These are phyloP conservation scores for Crithidia sp. DNA, from an alignment of 208 protist species.

Conservation along the genomic window DNA sequence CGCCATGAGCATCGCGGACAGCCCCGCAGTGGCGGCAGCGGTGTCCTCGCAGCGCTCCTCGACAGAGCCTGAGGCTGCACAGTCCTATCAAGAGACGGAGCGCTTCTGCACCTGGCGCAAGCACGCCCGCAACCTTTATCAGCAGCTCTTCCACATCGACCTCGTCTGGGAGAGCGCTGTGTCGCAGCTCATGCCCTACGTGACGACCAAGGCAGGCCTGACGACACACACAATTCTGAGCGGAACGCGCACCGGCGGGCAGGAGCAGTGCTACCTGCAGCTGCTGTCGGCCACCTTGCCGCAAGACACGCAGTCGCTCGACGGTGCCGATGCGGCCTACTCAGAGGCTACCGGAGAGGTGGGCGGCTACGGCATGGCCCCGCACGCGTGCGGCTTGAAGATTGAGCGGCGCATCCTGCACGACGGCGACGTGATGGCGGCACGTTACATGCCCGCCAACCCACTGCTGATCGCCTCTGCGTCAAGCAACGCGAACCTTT, in stretches of 20 bases:
- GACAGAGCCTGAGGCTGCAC: conserved; percentile 4
- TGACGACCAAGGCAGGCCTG: conserved; percentile 57
- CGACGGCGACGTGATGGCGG: conserved; percentile 84
- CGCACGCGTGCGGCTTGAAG: conserved; percentile 57
- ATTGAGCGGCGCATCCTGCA: conserved; percentile 87
- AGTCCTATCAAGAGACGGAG: conserved; percentile 71
- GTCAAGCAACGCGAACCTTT: conserved; percentile 81
- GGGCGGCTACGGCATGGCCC: conserved; percentile 89
- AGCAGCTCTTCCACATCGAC: conserved; percentile 87
- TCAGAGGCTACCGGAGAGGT: conserved; percentile 90
- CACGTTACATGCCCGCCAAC: conserved; percentile 88
- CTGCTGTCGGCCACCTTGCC: conserved; percentile 76
- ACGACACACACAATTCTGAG: conserved; percentile 79
- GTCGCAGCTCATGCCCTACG: conserved; percentile 85
- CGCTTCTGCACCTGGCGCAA: conserved; percentile 91
- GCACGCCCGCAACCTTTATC: conserved; percentile 86
- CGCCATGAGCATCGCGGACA: conserved; percentile 16
- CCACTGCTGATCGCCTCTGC: conserved; percentile 80
- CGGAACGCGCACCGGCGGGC: conserved; percentile 77
- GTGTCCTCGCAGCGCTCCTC: conserved; percentile 25
- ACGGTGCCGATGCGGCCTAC: conserved; percentile 54
- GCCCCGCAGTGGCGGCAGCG: not conserved
- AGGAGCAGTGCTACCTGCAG: conserved; percentile 88
- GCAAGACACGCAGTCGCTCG: conserved; percentile 43
- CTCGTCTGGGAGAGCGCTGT: conserved; percentile 87